Base-by-base conservation (phyloP, 495 filamentous ascomycete species). In the Schizothecium vesticola region DNA sequence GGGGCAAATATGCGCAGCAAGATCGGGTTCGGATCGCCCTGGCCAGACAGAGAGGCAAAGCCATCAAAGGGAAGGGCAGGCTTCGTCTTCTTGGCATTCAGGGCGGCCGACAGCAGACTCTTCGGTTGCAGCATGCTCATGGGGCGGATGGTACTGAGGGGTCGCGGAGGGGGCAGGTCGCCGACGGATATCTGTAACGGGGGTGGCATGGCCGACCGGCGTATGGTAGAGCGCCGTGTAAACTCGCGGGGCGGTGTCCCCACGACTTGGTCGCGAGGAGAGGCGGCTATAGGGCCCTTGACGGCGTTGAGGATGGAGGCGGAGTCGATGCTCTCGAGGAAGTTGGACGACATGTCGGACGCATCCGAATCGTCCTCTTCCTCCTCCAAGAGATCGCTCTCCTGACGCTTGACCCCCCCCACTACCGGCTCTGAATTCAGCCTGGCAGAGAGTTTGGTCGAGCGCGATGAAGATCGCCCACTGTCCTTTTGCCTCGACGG, bases 111-210 rank as follows among this genome's bases (percentile, higher is more conserved):
- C n/a, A 87, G 77, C 63, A 94, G 77, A 79, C 92, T 96, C 61
- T 90, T 86, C 1, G 94, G 92, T 65, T 92, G 89, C 4, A 92
- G 71, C 72, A 89, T 89, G 76, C 93, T 97, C 69, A 98, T 88
- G 9, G 96, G 96, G 22, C 82, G 74, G 2, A 96, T 80, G 43
- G 87, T 91, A 75, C 92, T 97, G 77, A 99, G 91, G 3, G 96
- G 96, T 19, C 94, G 85, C n/a, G 93, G 90, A 1, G 95, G 92
- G 24, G 95, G 95, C 19, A 98, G 84, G n/a, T 90, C 91, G 13
- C 77, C 92, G 80, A 74, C 91, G 76, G 69, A 86, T 23, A 76
- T 79, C 5, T 88, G 85, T 3, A 89, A 83, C 10, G 87, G 82
- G n/a, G 80, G 69, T 2, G 82, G 81, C 64, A 78, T 76, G 12